Evolutionary conservation across 1,284 basidiomycete genomes (phyloP).

Genomic region (Takashimella tepidaria): DNA sequence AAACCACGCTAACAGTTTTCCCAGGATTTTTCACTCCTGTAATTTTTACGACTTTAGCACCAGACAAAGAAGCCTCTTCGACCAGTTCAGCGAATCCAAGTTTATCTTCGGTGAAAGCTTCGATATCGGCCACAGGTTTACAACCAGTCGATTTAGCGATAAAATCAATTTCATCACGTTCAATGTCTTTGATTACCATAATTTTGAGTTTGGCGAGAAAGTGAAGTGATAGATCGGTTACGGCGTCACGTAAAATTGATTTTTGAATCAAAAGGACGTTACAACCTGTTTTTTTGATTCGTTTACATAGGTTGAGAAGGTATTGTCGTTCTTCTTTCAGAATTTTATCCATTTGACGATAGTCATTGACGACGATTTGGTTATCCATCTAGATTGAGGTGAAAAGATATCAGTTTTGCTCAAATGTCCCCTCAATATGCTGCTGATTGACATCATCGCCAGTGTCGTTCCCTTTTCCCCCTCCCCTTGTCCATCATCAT

Average conservation of each 20-base stretch:
- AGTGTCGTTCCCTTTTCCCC: too few relatives aligned
- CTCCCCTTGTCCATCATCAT: too few relatives aligned
- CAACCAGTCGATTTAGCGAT: slow-evolving; percentile 89
- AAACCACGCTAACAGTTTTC: slow-evolving; percentile 90
- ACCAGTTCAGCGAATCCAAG: slow-evolving; percentile 93
- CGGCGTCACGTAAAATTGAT: slow-evolving; percentile 96
- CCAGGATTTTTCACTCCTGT: slow-evolving; percentile 94
- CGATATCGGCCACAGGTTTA: slow-evolving; percentile 96
- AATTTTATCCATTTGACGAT: slow-evolving; percentile 99
- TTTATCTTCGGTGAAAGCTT: slow-evolving; percentile 98
- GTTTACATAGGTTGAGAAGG: slow-evolving; percentile 96
- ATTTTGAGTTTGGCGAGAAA: slow-evolving; percentile 98
- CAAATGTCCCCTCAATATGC: not conserved
- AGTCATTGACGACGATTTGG: slow-evolving; percentile 98
- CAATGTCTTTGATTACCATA: slow-evolving; percentile 94
- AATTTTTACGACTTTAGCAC: slow-evolving; percentile 88
- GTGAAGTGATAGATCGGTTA: slow-evolving; percentile 96
- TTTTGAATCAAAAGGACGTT: slow-evolving; percentile 99
- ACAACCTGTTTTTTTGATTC: slow-evolving; percentile 99
- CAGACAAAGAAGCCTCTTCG: slow-evolving; percentile 80
- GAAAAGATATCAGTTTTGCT: slow-evolving; percentile 2
- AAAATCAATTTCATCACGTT: slow-evolving; percentile 98
- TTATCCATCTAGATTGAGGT: slow-evolving; percentile 82
- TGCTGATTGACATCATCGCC: too few relatives aligned
- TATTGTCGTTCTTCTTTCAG: slow-evolving; percentile 99